phyloP scores from a whole-genome alignment of 75 land plant species.

The Cupressus sempervirens region DNA sequence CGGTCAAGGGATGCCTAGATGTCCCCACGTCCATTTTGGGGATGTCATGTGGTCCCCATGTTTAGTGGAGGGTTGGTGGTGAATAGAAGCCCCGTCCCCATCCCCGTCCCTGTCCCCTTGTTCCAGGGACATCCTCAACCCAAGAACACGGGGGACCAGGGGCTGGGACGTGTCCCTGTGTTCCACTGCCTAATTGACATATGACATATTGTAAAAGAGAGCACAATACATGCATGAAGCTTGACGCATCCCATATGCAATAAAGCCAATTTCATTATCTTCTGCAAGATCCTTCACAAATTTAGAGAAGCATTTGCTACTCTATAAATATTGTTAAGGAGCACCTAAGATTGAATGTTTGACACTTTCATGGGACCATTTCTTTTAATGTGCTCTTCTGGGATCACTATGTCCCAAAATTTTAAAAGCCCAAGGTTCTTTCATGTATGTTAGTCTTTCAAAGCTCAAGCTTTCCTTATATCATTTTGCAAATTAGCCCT shows the following conservation, averaged over 20 bases:
- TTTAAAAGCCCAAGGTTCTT: neutral
- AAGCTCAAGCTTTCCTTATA: neutral
- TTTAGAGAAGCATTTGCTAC: neutral
- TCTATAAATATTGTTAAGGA: neutral
- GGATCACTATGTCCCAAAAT: neutral
- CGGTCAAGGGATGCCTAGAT: too few species aligned
- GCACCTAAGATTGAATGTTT: neutral
- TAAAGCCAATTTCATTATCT: neutral
- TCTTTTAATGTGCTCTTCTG: neutral
- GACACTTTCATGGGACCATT: neutral
- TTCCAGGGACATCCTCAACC: too few species aligned
- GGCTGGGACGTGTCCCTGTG: too few species aligned
- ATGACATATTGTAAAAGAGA: neutral
- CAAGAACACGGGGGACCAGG: too few species aligned
- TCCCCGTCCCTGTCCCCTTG: too few species aligned
- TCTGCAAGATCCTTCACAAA: neutral
- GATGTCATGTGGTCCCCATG: too few species aligned
- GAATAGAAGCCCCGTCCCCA: too few species aligned
- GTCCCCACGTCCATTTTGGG: too few species aligned
- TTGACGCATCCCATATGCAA: neutral
- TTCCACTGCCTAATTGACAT: neutral
- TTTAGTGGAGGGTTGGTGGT: too few species aligned
- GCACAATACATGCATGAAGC: neutral
- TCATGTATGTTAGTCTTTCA: too few species aligned
- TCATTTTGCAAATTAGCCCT: neutral